These are phyloP conservation scores for Hydrangea macrophylla DNA, from an alignment of 148 eudicot genomes.

Conservation along the genomic window DNA sequence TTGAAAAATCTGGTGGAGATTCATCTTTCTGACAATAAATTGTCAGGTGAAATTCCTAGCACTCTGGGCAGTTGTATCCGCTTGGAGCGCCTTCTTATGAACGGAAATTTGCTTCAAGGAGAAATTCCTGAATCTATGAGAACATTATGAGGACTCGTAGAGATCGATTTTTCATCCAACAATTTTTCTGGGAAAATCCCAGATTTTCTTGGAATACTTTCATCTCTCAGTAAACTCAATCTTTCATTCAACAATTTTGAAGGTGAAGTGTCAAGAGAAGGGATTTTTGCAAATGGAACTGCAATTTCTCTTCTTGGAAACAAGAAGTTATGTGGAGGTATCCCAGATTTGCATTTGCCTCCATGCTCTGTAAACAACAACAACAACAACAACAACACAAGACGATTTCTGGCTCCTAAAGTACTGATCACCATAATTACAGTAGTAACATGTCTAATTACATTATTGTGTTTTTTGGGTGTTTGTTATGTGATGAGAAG, in stretches of 20 bases:
- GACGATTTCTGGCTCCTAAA: neutral
- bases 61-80: neutral
- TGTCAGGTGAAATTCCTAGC: constrained; percentile 1
- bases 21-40: neutral
- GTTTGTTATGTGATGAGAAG: neutral
- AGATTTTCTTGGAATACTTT: neutral
- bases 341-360: neutral
- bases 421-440: neutral
- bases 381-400: neutral
- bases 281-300: neutral
- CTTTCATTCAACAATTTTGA: neutral
- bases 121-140: neutral
- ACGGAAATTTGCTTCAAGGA: neutral
- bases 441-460: neutral
- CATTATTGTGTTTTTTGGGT: neutral
- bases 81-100: neutral
- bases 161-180: neutral
- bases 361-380: too few species aligned
- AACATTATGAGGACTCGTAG: neutral
- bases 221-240: neutral
- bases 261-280: neutral
- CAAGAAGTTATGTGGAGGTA: neutral
- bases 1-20: neutral
- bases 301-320: neutral
- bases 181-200: neutral